These are phyloP conservation scores for Suillus bovinus DNA, from an alignment of 768 basidiomycete species.

Conservation along the genomic window DNA sequence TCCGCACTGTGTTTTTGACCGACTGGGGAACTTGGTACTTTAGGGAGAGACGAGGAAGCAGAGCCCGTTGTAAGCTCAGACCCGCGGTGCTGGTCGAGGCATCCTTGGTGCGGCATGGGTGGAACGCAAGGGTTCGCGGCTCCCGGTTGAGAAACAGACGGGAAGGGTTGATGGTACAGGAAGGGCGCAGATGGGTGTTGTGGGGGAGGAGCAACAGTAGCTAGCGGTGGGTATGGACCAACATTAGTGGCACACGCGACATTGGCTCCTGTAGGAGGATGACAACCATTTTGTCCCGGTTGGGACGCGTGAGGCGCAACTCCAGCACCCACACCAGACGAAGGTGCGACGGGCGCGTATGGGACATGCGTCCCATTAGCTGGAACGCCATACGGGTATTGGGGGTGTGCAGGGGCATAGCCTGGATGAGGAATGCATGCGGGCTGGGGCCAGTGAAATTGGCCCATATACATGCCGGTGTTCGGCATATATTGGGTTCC, in stretches of 20 bases:
- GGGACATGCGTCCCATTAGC: not conserved
- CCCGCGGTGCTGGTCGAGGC: not conserved
- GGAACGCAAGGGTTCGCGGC: too few relatives aligned
- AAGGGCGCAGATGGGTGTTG: not conserved
- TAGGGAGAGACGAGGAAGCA: not conserved
- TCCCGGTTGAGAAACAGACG: not conserved
- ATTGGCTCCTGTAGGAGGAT: not conserved
- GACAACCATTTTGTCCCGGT: not conserved
- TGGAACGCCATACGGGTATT: not conserved
- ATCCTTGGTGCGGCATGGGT: not conserved
- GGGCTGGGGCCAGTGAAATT: not conserved
- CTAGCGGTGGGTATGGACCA: too few relatives aligned
- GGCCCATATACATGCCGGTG: not conserved
- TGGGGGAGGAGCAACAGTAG: not conserved
- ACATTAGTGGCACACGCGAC: not conserved
- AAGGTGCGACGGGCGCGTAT: not conserved
- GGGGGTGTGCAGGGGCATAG: not conserved
- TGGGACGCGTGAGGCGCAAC: not conserved
- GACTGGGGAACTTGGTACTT: not conserved
- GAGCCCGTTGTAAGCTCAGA: not conserved
- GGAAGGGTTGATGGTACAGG: not conserved
- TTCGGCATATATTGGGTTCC: not conserved
- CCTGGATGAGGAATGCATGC: not conserved
- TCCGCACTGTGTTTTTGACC: not conserved
- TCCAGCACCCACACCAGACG: not conserved